A percentile compares a stretch with the other conserved stretches of the same genome.
Conservation (phyloP, 2,329 filamentous ascomycete genomes). For the Zalaria obscura region DNA sequence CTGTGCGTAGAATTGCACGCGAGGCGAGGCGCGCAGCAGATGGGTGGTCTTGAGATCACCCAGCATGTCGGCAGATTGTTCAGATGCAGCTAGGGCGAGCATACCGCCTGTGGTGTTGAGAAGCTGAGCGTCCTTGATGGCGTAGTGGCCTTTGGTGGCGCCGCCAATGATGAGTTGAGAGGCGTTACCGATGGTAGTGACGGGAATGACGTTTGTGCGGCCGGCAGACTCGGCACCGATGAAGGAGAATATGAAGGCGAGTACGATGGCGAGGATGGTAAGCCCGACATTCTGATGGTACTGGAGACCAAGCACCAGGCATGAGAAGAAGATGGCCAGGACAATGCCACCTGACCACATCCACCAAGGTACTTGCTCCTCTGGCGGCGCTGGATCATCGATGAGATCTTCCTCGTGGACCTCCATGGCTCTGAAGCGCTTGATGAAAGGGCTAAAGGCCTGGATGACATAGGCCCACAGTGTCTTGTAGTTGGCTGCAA, state of each 20-base stretch:
- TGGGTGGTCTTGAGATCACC: constrained; percentile 52
- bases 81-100: constrained; percentile 18
- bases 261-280: constrained; percentile 38
- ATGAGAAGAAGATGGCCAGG: constrained; percentile 31
- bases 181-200: constrained; percentile 51
- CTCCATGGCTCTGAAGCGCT: not conserved
- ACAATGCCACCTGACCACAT: constrained; percentile 35
- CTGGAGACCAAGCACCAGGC: constrained; percentile 35
- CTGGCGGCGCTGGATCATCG: constrained; percentile 30
- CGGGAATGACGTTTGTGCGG: constrained; percentile 39
- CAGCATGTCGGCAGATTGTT: constrained; percentile 32
- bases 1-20: constrained; percentile 51
- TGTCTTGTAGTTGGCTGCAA: constrained; percentile 22
- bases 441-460: not conserved
- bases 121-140: constrained; percentile 37
- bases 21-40: constrained; percentile 46
- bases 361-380: constrained; percentile 36
- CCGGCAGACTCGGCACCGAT: constrained; percentile 42
- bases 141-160: constrained; percentile 37
- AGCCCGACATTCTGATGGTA: constrained; percentile 41
- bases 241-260: constrained; percentile 45
- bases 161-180: constrained; percentile 52
- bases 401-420: constrained; percentile 23
- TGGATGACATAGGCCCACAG: not conserved
- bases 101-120: constrained; percentile 47